phyloP scores from a whole-genome alignment of 140 eudicot genomes.

The Oenanthe javanica region DNA sequence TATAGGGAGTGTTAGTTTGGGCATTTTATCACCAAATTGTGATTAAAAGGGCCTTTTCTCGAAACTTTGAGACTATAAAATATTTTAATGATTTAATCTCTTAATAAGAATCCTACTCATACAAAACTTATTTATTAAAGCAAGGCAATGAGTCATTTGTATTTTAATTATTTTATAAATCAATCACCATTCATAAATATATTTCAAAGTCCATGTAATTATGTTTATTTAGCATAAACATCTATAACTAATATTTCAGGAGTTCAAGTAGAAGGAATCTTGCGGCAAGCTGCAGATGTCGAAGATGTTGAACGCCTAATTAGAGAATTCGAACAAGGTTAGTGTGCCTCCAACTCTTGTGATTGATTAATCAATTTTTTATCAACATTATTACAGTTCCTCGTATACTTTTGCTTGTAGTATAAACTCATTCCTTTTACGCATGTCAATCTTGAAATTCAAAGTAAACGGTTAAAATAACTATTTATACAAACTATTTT shows the following conservation, averaged over 20 bases:
- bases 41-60: too few species aligned
- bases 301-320: constrained; percentile 88
- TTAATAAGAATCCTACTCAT: neutral
- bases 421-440: too few species aligned
- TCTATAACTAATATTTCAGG: constrained; percentile 40
- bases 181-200: neutral
- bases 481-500: too few species aligned
- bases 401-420: neutral
- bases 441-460: too few species aligned
- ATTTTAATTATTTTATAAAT: neutral
- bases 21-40: too few species aligned
- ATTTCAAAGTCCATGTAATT: neutral
- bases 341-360: constrained; percentile 12
- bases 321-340: constrained; percentile 85
- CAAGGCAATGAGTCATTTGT: neutral
- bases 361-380: neutral
- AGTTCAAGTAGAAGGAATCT: constrained; percentile 76
- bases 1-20: too few species aligned
- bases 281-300: constrained; percentile 97
- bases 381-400: too few species aligned
- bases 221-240: constrained; percentile 5
- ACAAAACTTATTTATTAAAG: neutral
- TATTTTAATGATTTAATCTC: neutral
- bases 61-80: neutral
- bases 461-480: too few species aligned